A percentile compares a stretch with the other conserved stretches of the same genome.
Conservation (phyloP, 352 stramenopile species). For the Globisporangium camurandrum region DNA sequence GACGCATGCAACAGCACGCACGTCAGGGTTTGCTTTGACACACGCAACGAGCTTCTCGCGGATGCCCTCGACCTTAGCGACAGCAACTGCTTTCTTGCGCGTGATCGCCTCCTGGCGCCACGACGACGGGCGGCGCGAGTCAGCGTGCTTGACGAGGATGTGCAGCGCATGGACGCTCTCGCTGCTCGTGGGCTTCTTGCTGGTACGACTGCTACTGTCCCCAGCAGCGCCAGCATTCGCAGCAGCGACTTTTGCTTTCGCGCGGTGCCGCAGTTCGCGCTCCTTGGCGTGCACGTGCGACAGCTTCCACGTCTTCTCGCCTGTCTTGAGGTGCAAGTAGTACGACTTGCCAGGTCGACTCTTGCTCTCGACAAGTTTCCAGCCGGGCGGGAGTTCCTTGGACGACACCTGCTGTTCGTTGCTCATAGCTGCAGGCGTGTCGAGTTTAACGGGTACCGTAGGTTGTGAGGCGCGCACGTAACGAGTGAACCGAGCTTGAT, state of each 20-base stretch:
- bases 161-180: conserved; percentile 72
- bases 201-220: conserved; percentile 5
- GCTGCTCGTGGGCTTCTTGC: conserved; percentile 5
- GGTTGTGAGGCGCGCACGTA: too few species aligned
- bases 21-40: conserved; percentile 54
- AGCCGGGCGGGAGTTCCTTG: conserved; percentile 50
- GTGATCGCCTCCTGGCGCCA: conserved; percentile 87
- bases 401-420: conserved; percentile 21
- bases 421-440: not conserved
- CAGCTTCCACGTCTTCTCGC: conserved; percentile 85
- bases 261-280: conserved; percentile 58
- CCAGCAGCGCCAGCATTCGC: not conserved
- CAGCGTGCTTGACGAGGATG: conserved; percentile 86
- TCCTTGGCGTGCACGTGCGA: conserved; percentile 79
- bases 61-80: conserved; percentile 71
- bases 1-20: conserved; percentile 15
- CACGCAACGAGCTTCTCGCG: conserved; percentile 73
- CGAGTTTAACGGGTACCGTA: too few species aligned
- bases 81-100: conserved; percentile 78
- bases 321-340: conserved; percentile 77
- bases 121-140: conserved; percentile 71
- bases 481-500: too few species aligned
- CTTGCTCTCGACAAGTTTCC: conserved; percentile 86
- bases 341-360: conserved; percentile 79
- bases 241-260: conserved; percentile 16